Evolutionary conservation across 306 rosid genomes (phyloP).

Genomic region (Quercus berberidifolia): DNA sequence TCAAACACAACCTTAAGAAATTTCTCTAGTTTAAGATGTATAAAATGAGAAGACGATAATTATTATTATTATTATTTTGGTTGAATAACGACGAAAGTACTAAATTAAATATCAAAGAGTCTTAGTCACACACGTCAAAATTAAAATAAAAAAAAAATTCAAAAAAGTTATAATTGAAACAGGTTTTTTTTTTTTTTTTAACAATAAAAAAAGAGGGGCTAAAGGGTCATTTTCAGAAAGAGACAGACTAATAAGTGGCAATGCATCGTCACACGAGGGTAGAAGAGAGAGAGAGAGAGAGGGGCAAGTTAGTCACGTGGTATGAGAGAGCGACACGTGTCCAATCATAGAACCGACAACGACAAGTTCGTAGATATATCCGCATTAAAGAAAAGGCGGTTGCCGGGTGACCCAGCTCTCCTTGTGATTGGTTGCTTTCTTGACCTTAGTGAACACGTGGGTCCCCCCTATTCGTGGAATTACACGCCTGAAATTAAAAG

Average conservation of each 20-base stretch:
- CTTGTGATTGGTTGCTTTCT: conserved; percentile 54
- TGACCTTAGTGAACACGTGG: conserved; percentile 63
- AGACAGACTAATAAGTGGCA: not conserved
- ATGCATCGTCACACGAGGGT: not conserved
- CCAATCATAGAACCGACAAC: conserved; percentile 53
- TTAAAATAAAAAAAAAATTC: no score
- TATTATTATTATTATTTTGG: no score
- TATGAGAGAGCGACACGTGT: conserved; percentile 36
- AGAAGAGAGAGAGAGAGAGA: no score
- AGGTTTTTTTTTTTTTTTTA: no score
- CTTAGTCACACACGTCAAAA: no score
- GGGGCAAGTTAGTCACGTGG: conserved; percentile 29
- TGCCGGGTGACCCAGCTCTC: conserved; percentile 48
- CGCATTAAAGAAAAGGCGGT: conserved; percentile 58
- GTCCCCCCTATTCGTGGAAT: conserved; percentile 55
- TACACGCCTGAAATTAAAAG: conserved; percentile 36
- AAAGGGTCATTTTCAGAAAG: conserved; percentile 5
- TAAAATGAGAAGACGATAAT: no score
- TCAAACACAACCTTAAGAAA: no score
- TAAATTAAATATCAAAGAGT: no score
- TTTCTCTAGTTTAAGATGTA: no score
- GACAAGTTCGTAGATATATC: conserved; percentile 59
- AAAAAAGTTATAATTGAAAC: no score
- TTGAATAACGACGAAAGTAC: no score
- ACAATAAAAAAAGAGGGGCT: not conserved